A percentile compares a stretch with the other conserved stretches of the same genome.
These are phyloP conservation scores for Candida nitratophila DNA, from an alignment of 805 yeast species.

Conservation along the genomic window DNA sequence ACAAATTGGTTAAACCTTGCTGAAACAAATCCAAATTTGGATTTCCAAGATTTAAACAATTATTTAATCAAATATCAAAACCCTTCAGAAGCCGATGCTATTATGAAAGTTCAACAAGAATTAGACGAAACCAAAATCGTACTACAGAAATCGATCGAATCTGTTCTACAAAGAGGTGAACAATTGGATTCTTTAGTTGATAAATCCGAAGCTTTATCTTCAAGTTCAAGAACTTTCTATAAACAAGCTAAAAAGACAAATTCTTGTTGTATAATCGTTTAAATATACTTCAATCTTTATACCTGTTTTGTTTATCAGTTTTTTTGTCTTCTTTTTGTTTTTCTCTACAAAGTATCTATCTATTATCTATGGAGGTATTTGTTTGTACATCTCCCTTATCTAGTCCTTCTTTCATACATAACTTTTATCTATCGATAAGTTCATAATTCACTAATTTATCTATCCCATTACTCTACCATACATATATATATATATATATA, in stretches of 20 bases:
- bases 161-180: constrained; percentile 93
- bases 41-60: constrained; percentile 53
- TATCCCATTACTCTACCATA: too few species aligned
- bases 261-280: constrained; percentile 79
- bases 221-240: constrained; percentile 88
- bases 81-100: constrained; percentile 94
- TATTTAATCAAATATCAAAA: constrained; percentile 87
- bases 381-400: too few species aligned
- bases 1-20: constrained; percentile 53
- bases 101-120: constrained; percentile 96
- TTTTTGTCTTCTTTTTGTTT: background rate
- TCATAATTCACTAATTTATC: too few species aligned
- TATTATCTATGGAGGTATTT: too few species aligned
- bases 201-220: constrained; percentile 86
- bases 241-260: constrained; percentile 94
- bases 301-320: background rate
- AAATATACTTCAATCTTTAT: constrained; percentile 9
- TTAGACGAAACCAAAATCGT: constrained; percentile 96
- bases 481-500: too few species aligned
- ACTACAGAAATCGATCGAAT: constrained; percentile 90
- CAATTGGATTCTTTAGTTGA: constrained; percentile 90
- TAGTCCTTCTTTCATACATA: too few species aligned
- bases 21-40: constrained; percentile 38
- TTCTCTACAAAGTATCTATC: background rate
- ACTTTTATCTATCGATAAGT: too few species aligned